Evolutionary conservation across 345 rosid genomes (phyloP).

Genomic region (Hibiscus mutabilis): DNA sequence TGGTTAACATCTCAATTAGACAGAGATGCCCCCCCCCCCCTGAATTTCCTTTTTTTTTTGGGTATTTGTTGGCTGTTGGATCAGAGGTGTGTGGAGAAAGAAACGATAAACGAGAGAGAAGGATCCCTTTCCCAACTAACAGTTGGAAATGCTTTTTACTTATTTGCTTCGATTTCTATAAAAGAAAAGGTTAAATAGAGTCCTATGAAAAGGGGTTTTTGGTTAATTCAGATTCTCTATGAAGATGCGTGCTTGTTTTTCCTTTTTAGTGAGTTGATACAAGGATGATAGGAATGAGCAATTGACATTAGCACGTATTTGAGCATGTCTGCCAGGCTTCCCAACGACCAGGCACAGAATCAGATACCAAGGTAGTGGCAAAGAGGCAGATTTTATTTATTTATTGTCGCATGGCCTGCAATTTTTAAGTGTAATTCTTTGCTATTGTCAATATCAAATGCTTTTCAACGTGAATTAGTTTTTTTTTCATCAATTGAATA

Average conservation of each 20-base stretch:
- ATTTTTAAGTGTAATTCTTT: too few species aligned
- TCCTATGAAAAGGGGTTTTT: not conserved
- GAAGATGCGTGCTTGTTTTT: not conserved
- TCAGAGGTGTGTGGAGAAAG: conserved; percentile 13
- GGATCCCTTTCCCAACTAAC: not conserved
- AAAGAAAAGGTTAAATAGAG: not conserved
- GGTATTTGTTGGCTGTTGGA: conserved; percentile 29
- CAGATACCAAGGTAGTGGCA: not conserved
- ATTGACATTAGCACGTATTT: not conserved
- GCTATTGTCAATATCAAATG: too few species aligned
- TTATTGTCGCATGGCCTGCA: not conserved
- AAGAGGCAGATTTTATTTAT: not conserved
- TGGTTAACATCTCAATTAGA: conserved; percentile 17
- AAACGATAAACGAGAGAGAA: not conserved
- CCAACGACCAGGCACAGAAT: not conserved
- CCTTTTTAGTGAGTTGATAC: not conserved
- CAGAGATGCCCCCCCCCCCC: conserved; percentile 33
- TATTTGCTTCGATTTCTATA: not conserved
- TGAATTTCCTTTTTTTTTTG: conserved; percentile 1
- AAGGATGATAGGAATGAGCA: not conserved
- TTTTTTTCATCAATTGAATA: too few species aligned
- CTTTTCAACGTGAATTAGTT: too few species aligned
- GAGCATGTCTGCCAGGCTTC: not conserved
- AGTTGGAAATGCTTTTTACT: not conserved
- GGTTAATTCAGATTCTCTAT: not conserved